A percentile compares a stretch with the other conserved stretches of the same genome.
Conservation (phyloP, 2,329 filamentous ascomycete genomes). For the Fonsecaea multimorphosa region DNA sequence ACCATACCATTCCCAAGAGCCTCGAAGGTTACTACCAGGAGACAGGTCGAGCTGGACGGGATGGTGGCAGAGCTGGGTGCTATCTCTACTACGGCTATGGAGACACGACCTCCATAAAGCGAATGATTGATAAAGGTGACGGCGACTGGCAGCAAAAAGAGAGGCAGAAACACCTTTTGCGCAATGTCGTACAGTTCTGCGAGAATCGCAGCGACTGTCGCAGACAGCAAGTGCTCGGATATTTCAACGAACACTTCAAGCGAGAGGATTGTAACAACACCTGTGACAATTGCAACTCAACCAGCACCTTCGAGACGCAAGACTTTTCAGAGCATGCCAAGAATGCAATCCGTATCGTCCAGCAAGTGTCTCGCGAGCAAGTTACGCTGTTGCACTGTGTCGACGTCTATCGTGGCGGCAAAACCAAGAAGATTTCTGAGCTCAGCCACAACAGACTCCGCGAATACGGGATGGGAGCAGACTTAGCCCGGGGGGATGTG, state of each 20-base stretch:
- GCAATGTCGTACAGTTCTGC: constrained; percentile 83
- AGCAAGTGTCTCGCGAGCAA: constrained; percentile 60
- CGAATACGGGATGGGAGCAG: constrained; percentile 71
- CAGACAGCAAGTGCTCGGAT: constrained; percentile 84
- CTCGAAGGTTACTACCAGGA: constrained; percentile 98
- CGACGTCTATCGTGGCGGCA: constrained; percentile 80
- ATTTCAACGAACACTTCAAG: constrained; percentile 87
- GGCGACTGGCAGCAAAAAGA: constrained; percentile 79
- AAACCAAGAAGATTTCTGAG: constrained; percentile 63
- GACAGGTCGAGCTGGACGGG: constrained; percentile 90
- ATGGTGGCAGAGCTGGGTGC: constrained; percentile 85
- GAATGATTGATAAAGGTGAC: constrained; percentile 83
- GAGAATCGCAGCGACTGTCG: constrained; percentile 89
- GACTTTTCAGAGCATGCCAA: constrained; percentile 80
- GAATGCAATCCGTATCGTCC: constrained; percentile 72
- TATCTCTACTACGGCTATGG: constrained; percentile 86
- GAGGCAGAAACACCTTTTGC: constrained; percentile 82
- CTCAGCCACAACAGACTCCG: constrained; percentile 59
- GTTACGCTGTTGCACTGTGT: constrained; percentile 80
- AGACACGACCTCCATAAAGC: constrained; percentile 74
- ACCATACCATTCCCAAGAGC: constrained; percentile 90
- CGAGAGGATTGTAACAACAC: constrained; percentile 71
- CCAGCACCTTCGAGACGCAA: constrained; percentile 70
- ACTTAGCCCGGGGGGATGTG: constrained; percentile 74
- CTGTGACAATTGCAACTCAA: constrained; percentile 89